phyloP scores from a whole-genome alignment of 2,329 filamentous ascomycete species.

The Helminthosporium solani region DNA sequence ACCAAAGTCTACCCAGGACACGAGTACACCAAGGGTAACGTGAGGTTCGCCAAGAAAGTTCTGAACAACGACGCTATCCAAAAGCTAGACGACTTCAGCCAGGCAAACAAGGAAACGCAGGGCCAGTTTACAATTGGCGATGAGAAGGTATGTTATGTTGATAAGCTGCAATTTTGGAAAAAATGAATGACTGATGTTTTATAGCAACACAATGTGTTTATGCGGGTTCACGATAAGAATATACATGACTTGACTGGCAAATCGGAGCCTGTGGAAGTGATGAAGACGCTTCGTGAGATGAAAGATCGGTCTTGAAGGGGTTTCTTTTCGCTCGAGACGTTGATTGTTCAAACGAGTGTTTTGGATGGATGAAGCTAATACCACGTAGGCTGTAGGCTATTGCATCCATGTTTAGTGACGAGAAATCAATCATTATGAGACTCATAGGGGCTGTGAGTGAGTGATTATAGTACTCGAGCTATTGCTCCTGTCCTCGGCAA shows the following conservation, averaged over 20 bases:
- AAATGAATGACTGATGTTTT: not conserved
- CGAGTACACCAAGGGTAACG: conserved; percentile 97
- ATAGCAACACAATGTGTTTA: conserved; percentile 92
- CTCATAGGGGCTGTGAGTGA: no score
- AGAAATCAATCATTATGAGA: no score
- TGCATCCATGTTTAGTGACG: no score
- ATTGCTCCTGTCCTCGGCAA: no score
- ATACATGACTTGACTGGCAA: conserved; percentile 83
- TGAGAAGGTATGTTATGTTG: conserved; percentile 69
- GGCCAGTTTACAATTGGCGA: conserved; percentile 96
- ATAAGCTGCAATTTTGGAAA: not conserved
- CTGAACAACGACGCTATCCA: conserved; percentile 70
- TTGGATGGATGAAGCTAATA: no score
- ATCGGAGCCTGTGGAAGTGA: conserved; percentile 77
- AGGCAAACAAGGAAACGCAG: conserved; percentile 82
- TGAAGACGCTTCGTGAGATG: conserved; percentile 82
- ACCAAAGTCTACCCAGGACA: conserved; percentile 94
- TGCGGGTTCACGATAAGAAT: conserved; percentile 82
- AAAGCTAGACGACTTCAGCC: conserved; percentile 74
- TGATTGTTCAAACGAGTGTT: not conserved
- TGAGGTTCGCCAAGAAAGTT: conserved; percentile 80
- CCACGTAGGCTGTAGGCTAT: no score
- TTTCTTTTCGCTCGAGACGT: not conserved
- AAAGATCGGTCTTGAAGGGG: conserved; percentile 63
- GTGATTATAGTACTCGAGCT: no score